Evolutionary conservation across 1,284 basidiomycete genomes (phyloP), one percentile per base, ranked within the genome.

Genomic region (Moniliophthora roreri): DNA sequence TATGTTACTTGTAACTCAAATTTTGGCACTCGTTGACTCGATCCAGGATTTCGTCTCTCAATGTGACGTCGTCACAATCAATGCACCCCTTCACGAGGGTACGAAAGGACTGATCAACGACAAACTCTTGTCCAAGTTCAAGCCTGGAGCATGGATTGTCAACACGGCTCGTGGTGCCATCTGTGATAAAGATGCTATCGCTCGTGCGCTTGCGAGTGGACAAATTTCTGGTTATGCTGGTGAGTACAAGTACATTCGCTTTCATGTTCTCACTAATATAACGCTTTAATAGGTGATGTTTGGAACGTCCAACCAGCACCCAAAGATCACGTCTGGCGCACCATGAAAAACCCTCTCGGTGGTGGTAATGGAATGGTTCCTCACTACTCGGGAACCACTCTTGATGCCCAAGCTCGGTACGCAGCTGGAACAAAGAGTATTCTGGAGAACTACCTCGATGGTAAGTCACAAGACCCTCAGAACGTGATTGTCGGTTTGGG

Each of bases 131-230:
- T 32, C 28, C 28, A 32, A 32, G 28, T 32, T 32, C 28, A 32
- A 32, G 28, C 28, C 28, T 11, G 28, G 28, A 97, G 80, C 89
- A n/a, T 94, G 89, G 89, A 80, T 95, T 62, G 85, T 95, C 68
- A 95, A 95, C 81, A 95, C 93, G 24, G 94, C 93, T 38, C 91
- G 93, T 62, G 95, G 94, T 46, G 95, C 95, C 50, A 94, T 98
- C 66, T 91, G 87, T 69, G 87, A 93, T 72, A 85, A 85, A 58
- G 79, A 91, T 58, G 92, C 85, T 44, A 84, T 97, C 55, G 84
- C 85, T 10, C 84, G 72, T 1, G 93, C 94, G 5, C 70, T 98
- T 58, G 79, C 82, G 71, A 84, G 79, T 51, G 95, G 95, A 11
- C 89, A 91, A 46, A 68, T 95, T 54, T 69, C 72, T 53, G 91